Base-by-base conservation (phyloP, 2,329 filamentous ascomycete species). In the Teratosphaeria gauchensis region DNA sequence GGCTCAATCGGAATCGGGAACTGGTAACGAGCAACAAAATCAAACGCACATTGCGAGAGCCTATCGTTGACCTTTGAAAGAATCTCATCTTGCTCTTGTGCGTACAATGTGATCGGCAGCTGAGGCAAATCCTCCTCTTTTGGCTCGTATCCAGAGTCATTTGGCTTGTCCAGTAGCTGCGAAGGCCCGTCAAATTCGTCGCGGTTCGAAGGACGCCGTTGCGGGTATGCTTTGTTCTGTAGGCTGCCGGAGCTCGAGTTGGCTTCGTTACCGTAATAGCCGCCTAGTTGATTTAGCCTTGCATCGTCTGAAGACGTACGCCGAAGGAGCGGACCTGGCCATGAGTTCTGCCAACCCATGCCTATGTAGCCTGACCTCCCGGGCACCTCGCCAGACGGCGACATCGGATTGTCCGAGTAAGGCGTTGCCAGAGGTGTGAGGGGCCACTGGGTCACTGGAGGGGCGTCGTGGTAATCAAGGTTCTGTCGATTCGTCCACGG, bases 111-210 rank as follows among this genome's bases (percentile, higher is more conserved):
- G 68, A 89, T 91, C 53, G 90, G 90, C 33, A 94, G 83, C 72
- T 89, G 86, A 21, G 89, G 89, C 55, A 95, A 80, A 69, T 92
- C 88, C 64, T 87, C 83, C 72, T 92, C 89, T 75, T 90, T 87
- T 73, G 86, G 82, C 62, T 88, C 86, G 65, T 90, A 81, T 67
- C 87, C 85, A 63, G 86, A 84, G 58, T 85, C 80, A 24, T 86
- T 80, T 46, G 89, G 89, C 53, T 85, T 83, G 63, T 89, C 85
- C 64, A 95, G 78, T 65, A 91, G 86, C 72, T 95, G 90, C 66
- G 91, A 88, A 8, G 90, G 89, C 2, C 90, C 90, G 74, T 94
- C 90, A 74, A 95, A 95, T 74, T 94, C 90, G 77, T 95, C 90
- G 61, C 90, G 82, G 76, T 92, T 92, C 51, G 87, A 89, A 30